Evolutionary conservation across 257 asterid genomes (phyloP).

Genomic region (Solanum pennellii): DNA sequence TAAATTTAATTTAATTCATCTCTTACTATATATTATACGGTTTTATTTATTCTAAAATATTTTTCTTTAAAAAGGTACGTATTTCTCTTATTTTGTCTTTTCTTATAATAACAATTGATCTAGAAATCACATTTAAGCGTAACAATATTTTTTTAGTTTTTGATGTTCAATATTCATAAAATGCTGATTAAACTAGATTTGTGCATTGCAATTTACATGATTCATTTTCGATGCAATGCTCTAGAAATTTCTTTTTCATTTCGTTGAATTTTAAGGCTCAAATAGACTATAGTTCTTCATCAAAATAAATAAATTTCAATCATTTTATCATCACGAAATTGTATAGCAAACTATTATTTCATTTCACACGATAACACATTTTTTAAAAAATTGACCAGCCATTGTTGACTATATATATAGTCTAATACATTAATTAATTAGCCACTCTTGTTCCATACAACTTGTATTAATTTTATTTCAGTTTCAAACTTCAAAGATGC

Average conservation of each 20-base stretch:
- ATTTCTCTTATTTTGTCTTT: background rate
- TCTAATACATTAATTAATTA: background rate
- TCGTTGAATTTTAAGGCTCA: no score
- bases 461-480: background rate
- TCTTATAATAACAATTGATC: no score
- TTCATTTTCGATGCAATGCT: background rate
- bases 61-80: background rate
- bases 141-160: no score
- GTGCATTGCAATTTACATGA: background rate
- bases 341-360: background rate
- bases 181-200: background rate
- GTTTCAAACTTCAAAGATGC: constrained; percentile 3
- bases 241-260: no score
- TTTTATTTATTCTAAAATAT: no score
- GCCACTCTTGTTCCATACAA: background rate
- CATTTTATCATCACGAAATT: background rate
- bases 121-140: background rate
- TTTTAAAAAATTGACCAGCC: background rate
- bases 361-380: background rate
- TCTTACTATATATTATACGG: no score
- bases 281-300: rapidly evolving
- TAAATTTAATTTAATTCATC: no score
- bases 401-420: background rate
- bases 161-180: no score
- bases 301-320: background rate